A percentile compares a stretch with the other conserved stretches of the same genome.
These are phyloP conservation scores for Diplodia seriata DNA, from an alignment of 2,329 filamentous ascomycete genomes.

Conservation along the genomic window DNA sequence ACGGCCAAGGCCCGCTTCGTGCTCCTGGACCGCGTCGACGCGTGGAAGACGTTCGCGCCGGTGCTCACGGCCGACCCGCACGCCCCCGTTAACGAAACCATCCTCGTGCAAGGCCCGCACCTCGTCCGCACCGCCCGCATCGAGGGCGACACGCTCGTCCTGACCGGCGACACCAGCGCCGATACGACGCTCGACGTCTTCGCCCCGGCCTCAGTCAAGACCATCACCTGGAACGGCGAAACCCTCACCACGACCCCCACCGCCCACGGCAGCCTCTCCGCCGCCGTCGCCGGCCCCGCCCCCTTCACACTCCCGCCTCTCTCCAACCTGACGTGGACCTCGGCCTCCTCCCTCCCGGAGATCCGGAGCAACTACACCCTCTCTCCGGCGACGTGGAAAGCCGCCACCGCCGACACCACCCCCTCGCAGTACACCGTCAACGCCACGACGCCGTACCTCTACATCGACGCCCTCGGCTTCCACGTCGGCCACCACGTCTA, in stretches of 20 bases:
- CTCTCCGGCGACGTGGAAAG: slow-evolving; percentile 53
- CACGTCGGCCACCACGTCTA: slow-evolving; percentile 52
- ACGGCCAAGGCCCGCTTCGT: slow-evolving; percentile 49
- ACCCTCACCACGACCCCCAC: slow-evolving; percentile 42
- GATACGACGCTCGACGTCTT: slow-evolving; percentile 49
- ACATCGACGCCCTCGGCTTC: slow-evolving; percentile 52
- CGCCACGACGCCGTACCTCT: slow-evolving; percentile 49
- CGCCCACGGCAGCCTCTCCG: slow-evolving; percentile 47
- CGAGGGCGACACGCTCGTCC: slow-evolving; percentile 37
- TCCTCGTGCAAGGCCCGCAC: slow-evolving; percentile 51
- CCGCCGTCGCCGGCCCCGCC: slow-evolving; percentile 39
- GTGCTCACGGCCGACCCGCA: slow-evolving; percentile 48
- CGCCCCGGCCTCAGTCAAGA: slow-evolving; percentile 40
- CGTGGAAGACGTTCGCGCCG: slow-evolving; percentile 50
- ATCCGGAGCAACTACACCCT: slow-evolving; percentile 53
- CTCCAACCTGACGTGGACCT: slow-evolving; percentile 53
- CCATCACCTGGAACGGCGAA: slow-evolving; percentile 50
- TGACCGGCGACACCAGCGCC: slow-evolving; percentile 48
- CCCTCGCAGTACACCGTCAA: slow-evolving; percentile 44
- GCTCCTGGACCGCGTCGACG: slow-evolving; percentile 47
- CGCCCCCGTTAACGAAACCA: slow-evolving; percentile 48
- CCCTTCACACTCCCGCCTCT: slow-evolving; percentile 50
- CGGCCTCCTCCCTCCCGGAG: slow-evolving; percentile 58
- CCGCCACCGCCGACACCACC: slow-evolving; percentile 44
- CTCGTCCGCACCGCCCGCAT: slow-evolving; percentile 45